phyloP scores from a whole-genome alignment of 2,329 filamentous ascomycete genomes.

The Hypoxylon sp. region DNA sequence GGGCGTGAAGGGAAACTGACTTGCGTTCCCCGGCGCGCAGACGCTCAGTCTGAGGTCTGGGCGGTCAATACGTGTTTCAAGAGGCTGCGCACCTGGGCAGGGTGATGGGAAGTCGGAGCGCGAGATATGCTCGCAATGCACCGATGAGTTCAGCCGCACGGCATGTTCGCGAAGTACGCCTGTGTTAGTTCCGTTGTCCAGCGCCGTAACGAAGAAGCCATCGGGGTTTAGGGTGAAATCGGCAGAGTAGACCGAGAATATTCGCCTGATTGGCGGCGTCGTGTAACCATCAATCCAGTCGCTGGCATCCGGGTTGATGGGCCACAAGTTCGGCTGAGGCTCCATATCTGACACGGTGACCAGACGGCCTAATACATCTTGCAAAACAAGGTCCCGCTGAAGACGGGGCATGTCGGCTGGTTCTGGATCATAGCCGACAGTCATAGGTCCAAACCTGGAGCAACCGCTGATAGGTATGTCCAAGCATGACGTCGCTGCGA shows the following conservation, averaged over 20 bases:
- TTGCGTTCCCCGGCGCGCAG: conserved; percentile 37
- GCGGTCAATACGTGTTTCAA: conserved; percentile 27
- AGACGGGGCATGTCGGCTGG: conserved; percentile 39
- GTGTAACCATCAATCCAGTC: conserved; percentile 22
- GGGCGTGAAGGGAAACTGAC: conserved; percentile 34
- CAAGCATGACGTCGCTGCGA: conserved; percentile 25
- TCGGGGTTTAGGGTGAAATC: conserved; percentile 13
- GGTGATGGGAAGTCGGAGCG: conserved; percentile 28
- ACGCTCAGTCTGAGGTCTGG: conserved; percentile 24
- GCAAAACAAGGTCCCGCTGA: conserved; percentile 33
- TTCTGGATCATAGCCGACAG: conserved; percentile 35
- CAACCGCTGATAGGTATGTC: conserved; percentile 25
- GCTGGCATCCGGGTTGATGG: conserved; percentile 24
- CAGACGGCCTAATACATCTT: conserved; percentile 34
- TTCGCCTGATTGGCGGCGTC: conserved; percentile 10
- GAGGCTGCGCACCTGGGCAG: conserved; percentile 26
- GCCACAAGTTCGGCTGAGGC: conserved; percentile 34
- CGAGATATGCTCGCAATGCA: conserved; percentile 33
- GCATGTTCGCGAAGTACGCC: conserved; percentile 38
- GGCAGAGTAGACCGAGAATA: conserved; percentile 23
- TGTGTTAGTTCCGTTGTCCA: conserved; percentile 34
- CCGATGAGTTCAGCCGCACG: conserved; percentile 38
- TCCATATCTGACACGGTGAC: conserved; percentile 32
- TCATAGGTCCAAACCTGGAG: conserved; percentile 6
- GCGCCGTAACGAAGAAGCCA: conserved; percentile 35